These are phyloP conservation scores for Thelonectria blattea DNA, from an alignment of 2,329 filamentous ascomycete species.

Conservation along the genomic window DNA sequence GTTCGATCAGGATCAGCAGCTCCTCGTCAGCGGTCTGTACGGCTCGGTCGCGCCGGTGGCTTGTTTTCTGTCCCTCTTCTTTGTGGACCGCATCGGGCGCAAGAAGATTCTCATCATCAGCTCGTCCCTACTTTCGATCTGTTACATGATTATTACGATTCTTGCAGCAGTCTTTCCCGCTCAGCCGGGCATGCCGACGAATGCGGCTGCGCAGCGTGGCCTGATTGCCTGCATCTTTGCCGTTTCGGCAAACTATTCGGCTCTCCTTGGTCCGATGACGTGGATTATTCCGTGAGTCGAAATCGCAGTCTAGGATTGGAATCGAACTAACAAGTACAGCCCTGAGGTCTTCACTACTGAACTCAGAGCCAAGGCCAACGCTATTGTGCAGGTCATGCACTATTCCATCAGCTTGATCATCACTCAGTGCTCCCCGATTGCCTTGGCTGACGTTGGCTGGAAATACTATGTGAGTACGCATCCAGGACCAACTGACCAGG, in stretches of 20 bases:
- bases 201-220: conserved; percentile 45
- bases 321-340: conserved; percentile 18
- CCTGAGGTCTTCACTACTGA: conserved; percentile 51
- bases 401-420: conserved; percentile 50
- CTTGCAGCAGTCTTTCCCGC: conserved; percentile 47
- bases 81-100: conserved; percentile 46
- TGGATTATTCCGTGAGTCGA: conserved; percentile 49
- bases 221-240: conserved; percentile 49
- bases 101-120: conserved; percentile 47
- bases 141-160: conserved; percentile 48
- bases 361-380: conserved; percentile 49
- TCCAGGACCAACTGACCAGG: accelerated
- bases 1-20: conserved; percentile 44
- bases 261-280: conserved; percentile 48
- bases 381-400: conserved; percentile 48
- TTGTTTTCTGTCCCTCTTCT: conserved; percentile 46
- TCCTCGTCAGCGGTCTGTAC: conserved; percentile 49
- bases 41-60: conserved; percentile 47
- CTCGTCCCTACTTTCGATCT: conserved; percentile 44
- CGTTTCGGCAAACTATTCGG: conserved; percentile 43
- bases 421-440: conserved; percentile 49
- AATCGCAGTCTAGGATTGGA: neutral
- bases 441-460: conserved; percentile 47
- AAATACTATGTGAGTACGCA: conserved; percentile 46
- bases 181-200: conserved; percentile 43